Percentiles rank a stretch among this genome's conserved stretches.
Evolutionary conservation across 306 rosid genomes (phyloP).

Genomic region (Pueraria montana): DNA sequence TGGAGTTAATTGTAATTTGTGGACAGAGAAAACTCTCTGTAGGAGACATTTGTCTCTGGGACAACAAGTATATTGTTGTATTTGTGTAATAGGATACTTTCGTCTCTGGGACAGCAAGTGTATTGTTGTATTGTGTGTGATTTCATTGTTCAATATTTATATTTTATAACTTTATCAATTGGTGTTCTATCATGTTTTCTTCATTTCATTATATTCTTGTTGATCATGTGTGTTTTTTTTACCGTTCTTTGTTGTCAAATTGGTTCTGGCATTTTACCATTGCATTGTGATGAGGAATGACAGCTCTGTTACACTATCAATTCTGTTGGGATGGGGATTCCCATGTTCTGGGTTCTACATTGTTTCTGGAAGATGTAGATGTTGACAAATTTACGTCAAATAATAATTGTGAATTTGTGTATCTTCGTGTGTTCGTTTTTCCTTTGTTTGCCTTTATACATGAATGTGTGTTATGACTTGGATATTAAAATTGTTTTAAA

Average conservation of each 20-base stretch:
- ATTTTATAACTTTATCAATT: too few species aligned
- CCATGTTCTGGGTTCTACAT: constrained; percentile 48
- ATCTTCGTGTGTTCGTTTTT: not conserved
- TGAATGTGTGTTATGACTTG: constrained; percentile 8
- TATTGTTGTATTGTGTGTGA: too few species aligned
- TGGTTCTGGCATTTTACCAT: constrained; percentile 52
- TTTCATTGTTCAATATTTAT: too few species aligned
- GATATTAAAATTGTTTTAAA: not conserved
- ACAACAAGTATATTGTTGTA: too few species aligned
- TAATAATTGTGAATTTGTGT: constrained; percentile 41
- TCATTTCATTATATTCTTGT: constrained; percentile 53
- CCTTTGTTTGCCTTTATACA: not conserved
- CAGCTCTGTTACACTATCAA: constrained; percentile 36
- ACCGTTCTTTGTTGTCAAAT: constrained; percentile 47
- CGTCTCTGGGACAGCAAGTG: too few species aligned
- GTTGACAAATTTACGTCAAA: constrained; percentile 35
- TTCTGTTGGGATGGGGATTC: constrained; percentile 40
- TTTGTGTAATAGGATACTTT: too few species aligned
- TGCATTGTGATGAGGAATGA: constrained; percentile 30
- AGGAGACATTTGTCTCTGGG: too few species aligned
- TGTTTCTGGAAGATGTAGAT: constrained; percentile 45
- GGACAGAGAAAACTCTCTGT: too few species aligned
- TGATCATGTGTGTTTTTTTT: constrained; percentile 23
- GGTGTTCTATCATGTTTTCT: too few species aligned
- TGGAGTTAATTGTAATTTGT: too few species aligned